Evolutionary conservation across 2,329 filamentous ascomycete genomes (phyloP).

Genomic region (Stachybotrys chartarum): DNA sequence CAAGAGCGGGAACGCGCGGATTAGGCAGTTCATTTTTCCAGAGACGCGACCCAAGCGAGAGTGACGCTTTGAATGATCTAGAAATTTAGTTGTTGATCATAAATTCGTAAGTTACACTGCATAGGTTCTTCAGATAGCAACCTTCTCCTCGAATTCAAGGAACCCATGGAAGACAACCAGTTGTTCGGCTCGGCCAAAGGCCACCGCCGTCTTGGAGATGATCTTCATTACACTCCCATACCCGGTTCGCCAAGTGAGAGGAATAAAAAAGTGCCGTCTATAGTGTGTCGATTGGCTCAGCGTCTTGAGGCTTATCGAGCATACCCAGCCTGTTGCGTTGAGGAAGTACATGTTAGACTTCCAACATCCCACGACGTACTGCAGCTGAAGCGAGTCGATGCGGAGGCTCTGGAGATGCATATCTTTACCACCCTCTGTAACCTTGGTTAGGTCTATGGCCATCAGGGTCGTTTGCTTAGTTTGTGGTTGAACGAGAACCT

Average conservation of each 20-base stretch:
- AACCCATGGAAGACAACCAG: background rate
- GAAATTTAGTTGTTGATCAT: too few species aligned
- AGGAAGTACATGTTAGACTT: background rate
- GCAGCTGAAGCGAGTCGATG: background rate
- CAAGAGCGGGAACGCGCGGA: background rate
- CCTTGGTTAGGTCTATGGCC: background rate
- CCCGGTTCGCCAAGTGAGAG: background rate
- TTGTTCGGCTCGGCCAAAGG: background rate
- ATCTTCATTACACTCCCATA: background rate
- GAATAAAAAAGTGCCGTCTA: background rate
- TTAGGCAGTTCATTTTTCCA: background rate
- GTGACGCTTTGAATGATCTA: too few species aligned
- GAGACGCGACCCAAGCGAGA: too few species aligned
- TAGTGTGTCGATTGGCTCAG: background rate
- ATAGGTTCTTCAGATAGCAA: conserved; percentile 8
- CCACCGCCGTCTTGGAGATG: background rate
- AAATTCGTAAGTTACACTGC: too few species aligned
- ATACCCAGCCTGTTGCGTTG: background rate
- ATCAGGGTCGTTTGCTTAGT: background rate
- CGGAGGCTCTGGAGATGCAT: too few species aligned
- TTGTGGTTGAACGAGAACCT: too few species aligned
- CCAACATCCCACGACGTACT: background rate
- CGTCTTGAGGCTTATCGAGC: background rate
- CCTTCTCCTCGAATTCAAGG: background rate
- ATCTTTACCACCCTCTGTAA: background rate